Percentiles rank a stretch among this genome's conserved stretches.
Conservation (phyloP, 192 early-diverging fungal genomes). For the Gaertneriomyces semiglobifer region DNA sequence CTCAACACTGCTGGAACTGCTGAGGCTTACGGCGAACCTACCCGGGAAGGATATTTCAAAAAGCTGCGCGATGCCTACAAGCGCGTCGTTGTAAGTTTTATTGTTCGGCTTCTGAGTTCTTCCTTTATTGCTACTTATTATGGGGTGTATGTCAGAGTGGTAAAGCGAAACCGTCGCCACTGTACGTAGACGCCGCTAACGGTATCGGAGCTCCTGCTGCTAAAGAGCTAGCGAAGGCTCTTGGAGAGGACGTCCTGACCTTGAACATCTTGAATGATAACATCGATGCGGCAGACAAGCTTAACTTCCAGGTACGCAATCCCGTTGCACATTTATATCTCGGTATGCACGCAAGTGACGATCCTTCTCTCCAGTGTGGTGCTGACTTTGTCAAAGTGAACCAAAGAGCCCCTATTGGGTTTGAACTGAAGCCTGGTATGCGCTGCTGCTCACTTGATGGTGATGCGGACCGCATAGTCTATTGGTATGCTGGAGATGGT, state of each 20-base stretch:
- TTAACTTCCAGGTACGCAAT: slow-evolving; percentile 77
- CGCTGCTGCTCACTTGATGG: slow-evolving; percentile 92
- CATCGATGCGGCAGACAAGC: slow-evolving; percentile 60
- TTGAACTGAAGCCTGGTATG: slow-evolving; percentile 59
- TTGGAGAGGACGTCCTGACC: slow-evolving; percentile 63
- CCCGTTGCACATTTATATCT: neutral
- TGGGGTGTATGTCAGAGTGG: slow-evolving; percentile 52
- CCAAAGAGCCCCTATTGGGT: slow-evolving; percentile 73
- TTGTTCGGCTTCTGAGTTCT: neutral
- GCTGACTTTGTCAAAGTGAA: slow-evolving; percentile 97
- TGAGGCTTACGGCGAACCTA: slow-evolving; percentile 83
- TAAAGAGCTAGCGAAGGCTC: slow-evolving; percentile 63
- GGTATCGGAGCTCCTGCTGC: slow-evolving; percentile 94
- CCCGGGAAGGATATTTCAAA: slow-evolving; percentile 85
- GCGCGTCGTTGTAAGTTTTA: slow-evolving; percentile 64
- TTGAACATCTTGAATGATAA: slow-evolving; percentile 76
- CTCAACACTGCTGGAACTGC: slow-evolving; percentile 74
- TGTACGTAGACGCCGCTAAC: slow-evolving; percentile 90
- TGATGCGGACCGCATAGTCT: slow-evolving; percentile 98
- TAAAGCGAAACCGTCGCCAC: slow-evolving; percentile 59
- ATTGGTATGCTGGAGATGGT: slow-evolving; percentile 84
- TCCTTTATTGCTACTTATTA: too few relatives aligned
- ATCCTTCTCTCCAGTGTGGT: slow-evolving; percentile 62
- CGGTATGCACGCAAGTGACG: neutral
- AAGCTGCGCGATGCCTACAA: slow-evolving; percentile 86